These are phyloP conservation scores for Lyophyllum atratum DNA, from an alignment of 768 basidiomycete species.

Conservation along the genomic window DNA sequence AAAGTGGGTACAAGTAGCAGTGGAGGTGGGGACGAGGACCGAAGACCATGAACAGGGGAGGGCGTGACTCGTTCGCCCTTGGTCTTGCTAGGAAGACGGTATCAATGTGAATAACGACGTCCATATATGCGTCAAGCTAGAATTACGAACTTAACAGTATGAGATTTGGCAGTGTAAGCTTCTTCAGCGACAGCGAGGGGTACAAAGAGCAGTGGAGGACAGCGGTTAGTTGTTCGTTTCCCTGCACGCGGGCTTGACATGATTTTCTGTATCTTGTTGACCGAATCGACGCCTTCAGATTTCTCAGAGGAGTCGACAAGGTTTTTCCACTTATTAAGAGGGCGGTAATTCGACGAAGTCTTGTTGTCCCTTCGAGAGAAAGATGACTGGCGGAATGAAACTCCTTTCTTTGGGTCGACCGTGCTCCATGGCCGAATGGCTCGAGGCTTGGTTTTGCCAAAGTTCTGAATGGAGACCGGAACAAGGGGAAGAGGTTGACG, in stretches of 20 bases:
- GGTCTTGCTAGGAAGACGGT: neutral
- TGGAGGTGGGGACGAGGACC: neutral
- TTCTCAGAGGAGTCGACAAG: neutral
- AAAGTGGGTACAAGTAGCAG: slow-evolving; percentile 2
- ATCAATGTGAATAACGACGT: neutral
- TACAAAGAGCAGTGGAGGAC: slow-evolving; percentile 30
- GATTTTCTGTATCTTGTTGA: neutral
- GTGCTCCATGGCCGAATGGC: slow-evolving; percentile 21
- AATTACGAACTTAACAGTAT: slow-evolving; percentile 6
- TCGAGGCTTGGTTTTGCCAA: slow-evolving; percentile 5
- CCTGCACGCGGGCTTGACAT: neutral
- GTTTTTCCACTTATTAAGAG: slow-evolving; percentile 15
- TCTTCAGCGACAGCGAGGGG: slow-evolving; percentile 28
- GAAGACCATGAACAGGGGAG: neutral
- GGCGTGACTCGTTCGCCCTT: neutral
- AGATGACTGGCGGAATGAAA: slow-evolving; percentile 26
- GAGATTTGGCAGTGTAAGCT: slow-evolving; percentile 18
- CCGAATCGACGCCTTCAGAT: neutral
- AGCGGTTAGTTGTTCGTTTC: slow-evolving; percentile 6
- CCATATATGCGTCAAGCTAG: neutral
- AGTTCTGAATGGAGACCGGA: neutral
- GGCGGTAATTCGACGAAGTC: neutral
- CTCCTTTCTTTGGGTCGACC: slow-evolving; percentile 35
- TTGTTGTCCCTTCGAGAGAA: slow-evolving; percentile 9
- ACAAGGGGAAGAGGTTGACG: slow-evolving; percentile 30